These are phyloP conservation scores for Schwanniomyces etchellsii DNA, from an alignment of 1,139 yeast species.

Conservation along the genomic window DNA sequence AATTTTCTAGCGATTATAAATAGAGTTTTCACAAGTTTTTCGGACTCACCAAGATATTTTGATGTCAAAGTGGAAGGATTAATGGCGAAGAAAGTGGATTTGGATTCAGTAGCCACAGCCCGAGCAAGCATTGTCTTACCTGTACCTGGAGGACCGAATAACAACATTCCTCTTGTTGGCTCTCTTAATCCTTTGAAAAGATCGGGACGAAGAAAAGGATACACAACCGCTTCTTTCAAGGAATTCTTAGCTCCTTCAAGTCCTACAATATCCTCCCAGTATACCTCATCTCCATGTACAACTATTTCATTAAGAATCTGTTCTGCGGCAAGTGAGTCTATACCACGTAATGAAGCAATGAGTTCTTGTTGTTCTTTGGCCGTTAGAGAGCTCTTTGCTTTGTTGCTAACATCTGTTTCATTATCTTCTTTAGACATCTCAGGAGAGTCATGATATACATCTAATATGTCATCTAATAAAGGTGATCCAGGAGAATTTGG, in stretches of 20 bases:
- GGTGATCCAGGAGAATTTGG: slow-evolving; percentile 9
- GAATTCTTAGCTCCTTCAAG: slow-evolving; percentile 85
- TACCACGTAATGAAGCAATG: slow-evolving; percentile 34
- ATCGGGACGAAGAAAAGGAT: slow-evolving; percentile 93
- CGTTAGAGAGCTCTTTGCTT: slow-evolving; percentile 32
- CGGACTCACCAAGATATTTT: slow-evolving; percentile 90
- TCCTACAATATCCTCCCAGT: slow-evolving; percentile 97
- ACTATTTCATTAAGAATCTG: slow-evolving; percentile 90
- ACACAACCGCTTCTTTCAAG: slow-evolving; percentile 91
- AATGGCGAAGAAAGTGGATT: slow-evolving; percentile 88
- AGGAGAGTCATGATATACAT: slow-evolving; percentile 13
- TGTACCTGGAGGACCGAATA: slow-evolving; percentile 98
- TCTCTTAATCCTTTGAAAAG: slow-evolving; percentile 86
- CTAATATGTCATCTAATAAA: slow-evolving; percentile 25
- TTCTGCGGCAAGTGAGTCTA: slow-evolving; percentile 34
- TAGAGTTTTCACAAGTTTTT: slow-evolving; percentile 84
- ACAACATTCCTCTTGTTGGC: slow-evolving; percentile 92
- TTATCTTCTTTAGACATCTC: slow-evolving; percentile 9
- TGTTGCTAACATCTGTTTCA: slow-evolving; percentile 9
- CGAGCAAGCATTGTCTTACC: slow-evolving; percentile 97
- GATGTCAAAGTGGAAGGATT: slow-evolving; percentile 91
- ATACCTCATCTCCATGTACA: slow-evolving; percentile 91
- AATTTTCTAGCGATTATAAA: slow-evolving; percentile 79
- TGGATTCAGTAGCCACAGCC: slow-evolving; percentile 96
- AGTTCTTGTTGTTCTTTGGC: slow-evolving; percentile 58